These are phyloP conservation scores for Saccharomycopsis selenospora DNA, from an alignment of 805 yeast genomes.

Conservation along the genomic window DNA sequence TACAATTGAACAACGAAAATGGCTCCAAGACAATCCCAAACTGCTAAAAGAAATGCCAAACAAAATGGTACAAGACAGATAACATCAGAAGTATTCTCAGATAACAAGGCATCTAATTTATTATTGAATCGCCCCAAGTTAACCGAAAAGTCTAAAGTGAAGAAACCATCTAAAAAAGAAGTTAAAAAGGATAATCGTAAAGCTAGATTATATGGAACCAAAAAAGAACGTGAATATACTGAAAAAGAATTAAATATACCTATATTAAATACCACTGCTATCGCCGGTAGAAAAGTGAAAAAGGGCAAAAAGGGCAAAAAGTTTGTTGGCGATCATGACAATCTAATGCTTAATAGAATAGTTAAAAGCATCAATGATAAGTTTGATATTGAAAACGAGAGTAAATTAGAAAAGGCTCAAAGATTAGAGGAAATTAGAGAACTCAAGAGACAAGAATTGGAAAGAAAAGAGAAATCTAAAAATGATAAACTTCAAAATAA, in stretches of 20 bases:
- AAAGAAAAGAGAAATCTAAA: conserved; percentile 70
- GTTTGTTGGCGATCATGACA: conserved; percentile 65
- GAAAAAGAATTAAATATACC: conserved; percentile 82
- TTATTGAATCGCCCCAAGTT: conserved; percentile 48
- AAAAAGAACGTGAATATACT: conserved; percentile 23
- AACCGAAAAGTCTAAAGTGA: conserved; percentile 50
- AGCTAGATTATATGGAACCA: conserved; percentile 61
- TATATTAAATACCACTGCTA: conserved; percentile 68
- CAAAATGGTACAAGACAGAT: conserved; percentile 51
- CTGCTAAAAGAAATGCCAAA: conserved; percentile 47
- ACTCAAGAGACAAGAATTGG: conserved; percentile 78
- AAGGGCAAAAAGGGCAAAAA: conserved; percentile 84
- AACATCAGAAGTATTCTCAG: conserved; percentile 59
- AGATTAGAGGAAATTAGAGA: conserved; percentile 88
- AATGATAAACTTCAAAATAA: conserved; percentile 63
- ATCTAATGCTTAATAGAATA: conserved; percentile 54
- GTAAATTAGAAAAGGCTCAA: conserved; percentile 83
- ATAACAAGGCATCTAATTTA: conserved; percentile 62
- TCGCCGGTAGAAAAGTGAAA: conserved; percentile 74
- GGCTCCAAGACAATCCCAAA: conserved; percentile 55
- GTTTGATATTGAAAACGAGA: conserved; percentile 69
- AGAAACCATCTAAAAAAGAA: conserved; percentile 41
- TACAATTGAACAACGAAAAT: too few relatives aligned
- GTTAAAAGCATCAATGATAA: conserved; percentile 77
- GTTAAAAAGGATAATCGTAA: conserved; percentile 62